These are phyloP conservation scores for Tolypocladium inflatum DNA, from an alignment of 2,329 filamentous ascomycete genomes.

Conservation along the genomic window DNA sequence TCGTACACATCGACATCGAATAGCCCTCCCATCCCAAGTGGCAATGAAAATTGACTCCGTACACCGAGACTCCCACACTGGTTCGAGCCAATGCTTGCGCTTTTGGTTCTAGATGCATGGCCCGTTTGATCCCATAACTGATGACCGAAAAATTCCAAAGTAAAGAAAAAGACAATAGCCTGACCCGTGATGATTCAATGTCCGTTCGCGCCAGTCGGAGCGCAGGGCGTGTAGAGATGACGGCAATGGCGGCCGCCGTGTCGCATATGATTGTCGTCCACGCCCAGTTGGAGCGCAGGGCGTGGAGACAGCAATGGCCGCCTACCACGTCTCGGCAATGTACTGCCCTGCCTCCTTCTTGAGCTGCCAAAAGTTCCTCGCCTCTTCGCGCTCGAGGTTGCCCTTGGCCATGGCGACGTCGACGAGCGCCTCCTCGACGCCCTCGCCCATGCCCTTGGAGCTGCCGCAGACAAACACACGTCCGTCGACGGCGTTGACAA, in stretches of 20 bases:
- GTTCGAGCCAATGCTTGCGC: neutral
- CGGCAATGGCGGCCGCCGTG: neutral
- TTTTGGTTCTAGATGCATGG: neutral
- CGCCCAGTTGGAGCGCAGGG: too few relatives aligned
- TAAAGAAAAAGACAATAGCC: neutral
- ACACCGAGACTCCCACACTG: neutral
- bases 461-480: conserved; percentile 94
- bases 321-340: conserved; percentile 70
- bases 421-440: conserved; percentile 78
- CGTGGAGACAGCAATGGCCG: neutral
- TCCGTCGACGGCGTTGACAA: conserved; percentile 92
- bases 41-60: neutral
- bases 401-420: conserved; percentile 92
- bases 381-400: conserved; percentile 72
- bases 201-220: too few relatives aligned
- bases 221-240: too few relatives aligned
- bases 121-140: neutral
- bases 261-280: too few relatives aligned
- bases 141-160: neutral
- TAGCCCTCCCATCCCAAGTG: neutral
- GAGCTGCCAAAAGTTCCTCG: conserved; percentile 76
- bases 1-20: neutral
- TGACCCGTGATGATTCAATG: neutral
- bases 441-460: conserved; percentile 94
- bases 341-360: conserved; percentile 94